Percentiles rank a stretch among this genome's conserved stretches.
Evolutionary conservation across 108 stramenopile species (phyloP).

Genomic region (Bacterosira constricta): DNA sequence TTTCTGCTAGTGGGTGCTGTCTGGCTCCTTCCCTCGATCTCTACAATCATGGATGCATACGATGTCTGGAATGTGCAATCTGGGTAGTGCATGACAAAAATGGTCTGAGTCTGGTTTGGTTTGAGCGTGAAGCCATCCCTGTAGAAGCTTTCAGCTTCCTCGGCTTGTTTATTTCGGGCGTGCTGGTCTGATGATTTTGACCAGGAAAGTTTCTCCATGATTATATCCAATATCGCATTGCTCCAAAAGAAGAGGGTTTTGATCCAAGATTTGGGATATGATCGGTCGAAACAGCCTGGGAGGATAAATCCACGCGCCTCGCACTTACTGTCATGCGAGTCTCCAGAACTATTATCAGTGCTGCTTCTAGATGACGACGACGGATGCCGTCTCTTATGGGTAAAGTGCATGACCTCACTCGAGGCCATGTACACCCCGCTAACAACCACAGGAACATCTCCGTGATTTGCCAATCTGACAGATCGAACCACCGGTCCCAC

Average conservation of each 20-base stretch:
- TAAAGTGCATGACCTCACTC: conserved; percentile 44
- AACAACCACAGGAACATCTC: conserved; percentile 56
- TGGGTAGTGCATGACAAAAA: conserved; percentile 69
- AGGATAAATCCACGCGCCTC: conserved; percentile 49
- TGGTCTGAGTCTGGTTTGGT: conserved; percentile 64
- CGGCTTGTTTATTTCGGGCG: not conserved
- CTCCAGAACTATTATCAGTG: not conserved
- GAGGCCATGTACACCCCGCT: conserved; percentile 49
- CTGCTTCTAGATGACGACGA: conserved; percentile 5
- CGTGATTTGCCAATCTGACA: conserved; percentile 69
- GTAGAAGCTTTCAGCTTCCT: conserved; percentile 25
- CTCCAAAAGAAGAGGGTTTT: conserved; percentile 11
- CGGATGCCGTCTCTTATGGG: conserved; percentile 26
- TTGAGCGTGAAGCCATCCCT: conserved; percentile 51
- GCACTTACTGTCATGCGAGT: conserved; percentile 19
- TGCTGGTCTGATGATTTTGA: not conserved
- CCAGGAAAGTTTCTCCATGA: not conserved
- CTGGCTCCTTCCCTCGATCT: conserved; percentile 17
- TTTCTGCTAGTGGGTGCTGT: not conserved
- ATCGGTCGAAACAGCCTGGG: conserved; percentile 37
- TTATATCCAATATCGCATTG: not conserved
- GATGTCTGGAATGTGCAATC: conserved; percentile 63
- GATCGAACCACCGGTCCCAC: conserved; percentile 54
- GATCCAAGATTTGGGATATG: not conserved
- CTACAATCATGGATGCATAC: conserved; percentile 59